Evolutionary conservation across 768 basidiomycete genomes (phyloP), one percentile per base, ranked within the genome.

Genomic region (Cyathus striatus): DNA sequence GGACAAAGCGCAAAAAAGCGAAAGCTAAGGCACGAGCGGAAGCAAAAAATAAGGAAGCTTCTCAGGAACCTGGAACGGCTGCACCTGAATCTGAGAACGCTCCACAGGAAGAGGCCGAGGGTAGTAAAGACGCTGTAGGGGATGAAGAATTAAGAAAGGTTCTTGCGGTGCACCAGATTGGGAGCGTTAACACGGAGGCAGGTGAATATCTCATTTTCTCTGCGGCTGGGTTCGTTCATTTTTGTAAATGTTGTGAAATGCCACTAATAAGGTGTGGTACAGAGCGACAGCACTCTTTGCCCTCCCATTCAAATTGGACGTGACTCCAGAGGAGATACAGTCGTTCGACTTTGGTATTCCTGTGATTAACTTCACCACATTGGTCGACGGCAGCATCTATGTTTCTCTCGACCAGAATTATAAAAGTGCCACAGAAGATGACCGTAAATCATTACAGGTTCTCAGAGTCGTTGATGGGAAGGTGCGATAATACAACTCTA

Each of bases 271-370:
- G 16, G 4, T 21, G 16, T 21, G 7, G 4, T 46, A 24, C 54
- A 90, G 89, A 16, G 76, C 79, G 3, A 80, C 82, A 1, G 86
- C 87, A 0, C 52, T 91, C 7, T 90, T 89, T 58, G 68, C 61
- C 38, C 61, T 57, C 49, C 45, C 63, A 27, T 43, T 6, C 22
- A 40, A 40, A 18, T 14, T 23, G 9, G 38, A 18, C 14, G 38
- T 25, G 14, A 46, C 23, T 9, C 10, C 9, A 10, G 18, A 42
- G 20, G 49, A 45, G 10, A 21, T 50, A 21, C 43, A 39, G 10
- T 41, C 50, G 13, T 50, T 58, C 35, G 58, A 58, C 39, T 33
- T 61, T 17, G 54, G 49, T 17, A 44, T 36, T 12, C 59, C 54
- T n/a, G 53, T 58, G 7, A 42, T 58, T 25, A 51, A 58, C 36